phyloP scores from a whole-genome alignment of 768 basidiomycete genomes.

The Phylloporus rhodoxanthus region DNA sequence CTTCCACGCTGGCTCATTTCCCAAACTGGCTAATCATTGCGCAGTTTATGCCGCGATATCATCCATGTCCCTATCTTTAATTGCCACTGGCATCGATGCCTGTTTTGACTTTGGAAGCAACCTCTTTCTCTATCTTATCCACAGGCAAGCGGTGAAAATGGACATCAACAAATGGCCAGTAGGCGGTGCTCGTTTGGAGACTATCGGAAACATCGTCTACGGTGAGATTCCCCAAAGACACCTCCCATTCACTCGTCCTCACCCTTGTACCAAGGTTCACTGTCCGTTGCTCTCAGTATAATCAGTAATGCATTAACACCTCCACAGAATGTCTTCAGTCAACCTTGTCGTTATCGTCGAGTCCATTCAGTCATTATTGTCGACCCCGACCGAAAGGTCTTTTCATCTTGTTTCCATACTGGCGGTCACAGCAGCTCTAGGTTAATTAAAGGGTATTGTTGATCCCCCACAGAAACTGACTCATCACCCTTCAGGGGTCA shows the following conservation, averaged over 20 bases:
- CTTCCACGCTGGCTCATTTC: neutral
- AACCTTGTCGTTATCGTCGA: constrained; percentile 90
- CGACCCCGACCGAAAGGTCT: constrained; percentile 47
- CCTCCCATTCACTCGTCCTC: neutral
- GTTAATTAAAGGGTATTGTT: constrained; percentile 24
- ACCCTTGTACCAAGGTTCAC: constrained; percentile 36
- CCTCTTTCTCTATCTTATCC: constrained; percentile 71
- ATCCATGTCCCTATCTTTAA: constrained; percentile 74
- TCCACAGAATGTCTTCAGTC: constrained; percentile 76
- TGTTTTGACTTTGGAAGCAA: constrained; percentile 82
- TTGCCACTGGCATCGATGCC: constrained; percentile 88
- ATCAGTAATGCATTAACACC: neutral
- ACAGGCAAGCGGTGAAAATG: constrained; percentile 63
- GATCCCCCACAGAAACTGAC: neutral
- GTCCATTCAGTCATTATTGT: constrained; percentile 65
- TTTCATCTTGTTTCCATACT: constrained; percentile 82
- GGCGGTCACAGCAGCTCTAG: constrained; percentile 77
- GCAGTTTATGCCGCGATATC: constrained; percentile 90
- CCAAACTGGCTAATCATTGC: neutral
- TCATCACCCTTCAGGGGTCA: constrained; percentile 51
- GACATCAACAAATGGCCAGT: constrained; percentile 90
- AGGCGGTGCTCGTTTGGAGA: constrained; percentile 84
- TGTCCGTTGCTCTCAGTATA: constrained; percentile 30
- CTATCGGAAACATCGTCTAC: constrained; percentile 84
- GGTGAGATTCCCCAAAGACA: constrained; percentile 36